phyloP scores from a whole-genome alignment of 148 eudicot species.

The Rhododendron simsii region DNA sequence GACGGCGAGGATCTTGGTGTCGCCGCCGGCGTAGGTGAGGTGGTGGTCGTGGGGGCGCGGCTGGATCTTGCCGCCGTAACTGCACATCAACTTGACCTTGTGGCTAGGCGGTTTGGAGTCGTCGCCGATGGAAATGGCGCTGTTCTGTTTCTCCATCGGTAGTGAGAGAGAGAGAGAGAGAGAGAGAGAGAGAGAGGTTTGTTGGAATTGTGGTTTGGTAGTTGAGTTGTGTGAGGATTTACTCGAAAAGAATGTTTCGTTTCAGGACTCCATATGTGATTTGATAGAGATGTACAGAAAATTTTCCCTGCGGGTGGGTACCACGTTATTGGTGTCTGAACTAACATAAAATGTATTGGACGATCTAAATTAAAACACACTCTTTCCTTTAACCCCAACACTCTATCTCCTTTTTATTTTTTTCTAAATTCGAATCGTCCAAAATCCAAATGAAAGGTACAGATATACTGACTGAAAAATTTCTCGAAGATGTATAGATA shows the following conservation, averaged over 20 bases:
- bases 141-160: slow-evolving; percentile 1
- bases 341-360: fast-evolving
- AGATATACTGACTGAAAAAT: too few relatives aligned
- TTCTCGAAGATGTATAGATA: too few relatives aligned
- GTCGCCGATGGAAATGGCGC: neutral
- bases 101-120: neutral
- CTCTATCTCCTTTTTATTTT: too few relatives aligned
- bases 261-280: neutral
- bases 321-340: too few relatives aligned
- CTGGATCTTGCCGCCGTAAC: slow-evolving; percentile 59
- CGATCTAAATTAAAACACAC: fast-evolving
- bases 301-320: too few relatives aligned
- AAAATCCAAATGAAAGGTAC: fast-evolving
- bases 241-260: neutral
- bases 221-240: neutral
- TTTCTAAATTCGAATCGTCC: too few relatives aligned
- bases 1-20: slow-evolving; percentile 54
- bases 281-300: neutral
- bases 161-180: neutral
- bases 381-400: fast-evolving
- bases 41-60: slow-evolving; percentile 54
- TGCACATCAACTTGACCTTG: slow-evolving; percentile 56
- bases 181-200: neutral
- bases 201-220: neutral
- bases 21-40: slow-evolving; percentile 60